A percentile compares a stretch with the other conserved stretches of the same genome.
These are phyloP conservation scores for Ustilago lituana DNA, from an alignment of 1,284 basidiomycete genomes.

Conservation along the genomic window DNA sequence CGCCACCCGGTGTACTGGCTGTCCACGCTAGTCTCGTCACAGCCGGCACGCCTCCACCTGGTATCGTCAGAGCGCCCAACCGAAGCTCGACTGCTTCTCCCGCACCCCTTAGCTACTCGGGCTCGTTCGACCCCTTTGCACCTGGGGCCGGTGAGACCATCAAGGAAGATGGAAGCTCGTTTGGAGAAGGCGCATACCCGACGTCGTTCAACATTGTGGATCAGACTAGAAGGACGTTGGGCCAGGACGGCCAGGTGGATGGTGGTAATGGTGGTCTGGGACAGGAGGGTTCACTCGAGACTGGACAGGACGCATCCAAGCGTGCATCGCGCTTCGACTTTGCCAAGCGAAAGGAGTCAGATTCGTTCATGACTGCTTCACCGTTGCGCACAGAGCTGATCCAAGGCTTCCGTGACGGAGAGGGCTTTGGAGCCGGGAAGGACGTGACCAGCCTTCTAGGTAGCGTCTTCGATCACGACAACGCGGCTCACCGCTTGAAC, in stretches of 20 bases:
- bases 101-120: conserved; percentile 56
- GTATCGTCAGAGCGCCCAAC: conserved; percentile 35
- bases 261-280: conserved; percentile 2
- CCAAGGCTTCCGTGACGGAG: conserved; percentile 21
- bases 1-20: conserved; percentile 37
- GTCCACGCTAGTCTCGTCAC: conserved; percentile 30
- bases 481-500: conserved; percentile 9
- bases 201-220: conserved; percentile 51
- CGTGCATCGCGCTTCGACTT: conserved; percentile 59
- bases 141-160: conserved; percentile 50
- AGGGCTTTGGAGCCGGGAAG: conserved; percentile 28
- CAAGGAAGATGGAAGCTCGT: conserved; percentile 37
- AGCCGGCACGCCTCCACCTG: conserved; percentile 34
- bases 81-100: conserved; percentile 47
- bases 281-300: conserved; percentile 31
- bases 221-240: conserved; percentile 50
- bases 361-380: conserved; percentile 40
- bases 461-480: conserved; percentile 53
- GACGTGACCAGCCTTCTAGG: conserved; percentile 53
- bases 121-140: conserved; percentile 65
- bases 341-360: conserved; percentile 58
- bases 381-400: conserved; percentile 43
- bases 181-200: conserved; percentile 28
- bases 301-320: conserved; percentile 29
- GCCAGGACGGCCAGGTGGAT: conserved; percentile 36